Base-by-base conservation (phyloP, 495 filamentous ascomycete species). In the Penicillium macrosclerotiorum region DNA sequence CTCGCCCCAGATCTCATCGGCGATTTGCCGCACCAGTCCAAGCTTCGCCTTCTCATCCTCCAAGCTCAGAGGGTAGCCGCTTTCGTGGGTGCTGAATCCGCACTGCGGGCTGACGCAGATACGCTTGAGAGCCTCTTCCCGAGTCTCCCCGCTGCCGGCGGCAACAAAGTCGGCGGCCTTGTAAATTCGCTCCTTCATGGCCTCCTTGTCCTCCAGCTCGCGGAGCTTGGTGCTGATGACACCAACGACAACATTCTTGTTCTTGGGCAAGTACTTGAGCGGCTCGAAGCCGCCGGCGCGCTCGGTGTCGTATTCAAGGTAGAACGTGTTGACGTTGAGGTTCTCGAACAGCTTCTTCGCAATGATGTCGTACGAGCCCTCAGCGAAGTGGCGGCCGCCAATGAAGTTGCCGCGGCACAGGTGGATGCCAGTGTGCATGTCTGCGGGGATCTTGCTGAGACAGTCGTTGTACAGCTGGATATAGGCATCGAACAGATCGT, bases 281-380 rank as follows among this genome's bases (percentile, higher is more conserved):
- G 82, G 82, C 54, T 81, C 76, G 61, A 85, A 86, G 26, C 80
- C 79, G 27, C 82, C 82, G 1, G 81, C 81, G 5, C 82, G 79
- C 37, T 76, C 74, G 23, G 83, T 84, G 59, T 86, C 82, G 54
- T 79, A 86, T 65, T 86, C 82, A 47, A 86, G 75, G 60, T 85
- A 85, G 67, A 81, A 86, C 2, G 80, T 84, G 48, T 81, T 74
- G 18, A 84, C 81, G 49, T 85, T 74, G 37, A 85, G 73, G 26
- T 76, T 73, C 60, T 77, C 69, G 67, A 86, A 85, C 24, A 86
- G 63, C 54, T 78, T 78, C 68, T 79, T 75, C 5, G 82, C 82
- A 20, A 86, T 83, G 37, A 75, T 75, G 61, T 86, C 82, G 57
- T 86, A 86, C 8, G 80, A 81, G 38, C 82, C 82, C 61, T 84